These are phyloP conservation scores for Euryodendron excelsum DNA, from an alignment of 148 eudicot genomes.

Conservation along the genomic window DNA sequence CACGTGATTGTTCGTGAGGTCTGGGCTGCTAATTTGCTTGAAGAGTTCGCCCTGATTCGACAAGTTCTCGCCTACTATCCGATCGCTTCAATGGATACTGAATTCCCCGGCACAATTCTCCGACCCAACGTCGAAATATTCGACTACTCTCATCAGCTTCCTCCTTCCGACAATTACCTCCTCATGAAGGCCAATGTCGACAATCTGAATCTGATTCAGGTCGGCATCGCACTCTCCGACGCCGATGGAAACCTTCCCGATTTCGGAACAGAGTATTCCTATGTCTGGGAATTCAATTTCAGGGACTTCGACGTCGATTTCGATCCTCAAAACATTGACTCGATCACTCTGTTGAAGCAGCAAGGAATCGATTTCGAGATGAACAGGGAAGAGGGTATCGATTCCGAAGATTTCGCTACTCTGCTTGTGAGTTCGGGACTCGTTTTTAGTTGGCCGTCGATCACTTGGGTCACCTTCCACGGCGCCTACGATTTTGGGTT, in stretches of 20 bases:
- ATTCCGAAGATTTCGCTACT: background rate
- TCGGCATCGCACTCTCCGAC: conserved; percentile 27
- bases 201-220: conserved; percentile 19
- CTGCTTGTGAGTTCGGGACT: conserved; percentile 3
- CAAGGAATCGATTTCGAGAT: conserved; percentile 27
- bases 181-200: conserved; percentile 8
- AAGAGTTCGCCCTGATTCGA: background rate
- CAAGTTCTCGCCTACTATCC: background rate
- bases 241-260: conserved; percentile 19
- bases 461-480: conserved; percentile 27
- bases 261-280: background rate
- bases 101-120: background rate
- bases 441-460: background rate
- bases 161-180: background rate
- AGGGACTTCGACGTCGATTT: conserved; percentile 10
- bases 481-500: conserved; percentile 19
- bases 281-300: conserved; percentile 32
- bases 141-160: background rate
- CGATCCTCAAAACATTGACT: background rate
- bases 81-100: background rate
- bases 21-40: background rate
- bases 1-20: background rate
- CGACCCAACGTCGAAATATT: background rate
- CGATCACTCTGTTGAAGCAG: conserved; percentile 10
- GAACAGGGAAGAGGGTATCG: conserved; percentile 9